phyloP scores from a whole-genome alignment of 495 filamentous ascomycete species.

The Hypoxylon fragiforme region DNA sequence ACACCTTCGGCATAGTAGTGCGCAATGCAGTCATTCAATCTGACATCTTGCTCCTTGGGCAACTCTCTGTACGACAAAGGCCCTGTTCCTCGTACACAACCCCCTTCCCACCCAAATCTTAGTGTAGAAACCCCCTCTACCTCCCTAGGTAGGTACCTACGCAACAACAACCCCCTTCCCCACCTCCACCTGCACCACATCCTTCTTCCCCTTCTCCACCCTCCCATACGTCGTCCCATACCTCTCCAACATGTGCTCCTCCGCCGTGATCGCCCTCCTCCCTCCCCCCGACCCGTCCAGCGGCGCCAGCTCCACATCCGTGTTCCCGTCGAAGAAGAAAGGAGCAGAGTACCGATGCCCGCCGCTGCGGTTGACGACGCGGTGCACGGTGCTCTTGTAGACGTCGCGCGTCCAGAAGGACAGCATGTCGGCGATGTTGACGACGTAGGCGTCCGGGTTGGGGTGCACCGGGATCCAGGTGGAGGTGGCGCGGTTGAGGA shows the following conservation, averaged over 20 bases:
- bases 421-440: conserved; percentile 58
- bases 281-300: conserved; percentile 33
- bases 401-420: conserved; percentile 50
- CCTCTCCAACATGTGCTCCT: conserved; percentile 38
- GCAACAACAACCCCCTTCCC: conserved; percentile 1
- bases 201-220: conserved; percentile 17
- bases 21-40: too few relatives aligned
- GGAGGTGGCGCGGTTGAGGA: conserved; percentile 43
- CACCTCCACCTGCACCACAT: conserved; percentile 10
- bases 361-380: conserved; percentile 52
- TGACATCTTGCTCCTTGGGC: too few relatives aligned
- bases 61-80: too few relatives aligned
- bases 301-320: conserved; percentile 39
- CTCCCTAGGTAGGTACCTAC: too few relatives aligned
- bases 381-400: conserved; percentile 55
- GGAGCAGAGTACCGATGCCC: conserved; percentile 53
- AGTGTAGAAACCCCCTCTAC: too few relatives aligned
- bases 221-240: conserved; percentile 23
- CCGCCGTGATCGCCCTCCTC: conserved; percentile 34
- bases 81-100: too few relatives aligned
- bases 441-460: conserved; percentile 52
- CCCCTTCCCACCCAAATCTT: too few relatives aligned
- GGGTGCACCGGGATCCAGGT: conserved; percentile 49
- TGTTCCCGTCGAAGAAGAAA: conserved; percentile 52
- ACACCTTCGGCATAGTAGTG: too few relatives aligned